A percentile compares a stretch with the other conserved stretches of the same genome.
Evolutionary conservation across 805 yeast genomes (phyloP).

Genomic region (Kuraishia hungarica): DNA sequence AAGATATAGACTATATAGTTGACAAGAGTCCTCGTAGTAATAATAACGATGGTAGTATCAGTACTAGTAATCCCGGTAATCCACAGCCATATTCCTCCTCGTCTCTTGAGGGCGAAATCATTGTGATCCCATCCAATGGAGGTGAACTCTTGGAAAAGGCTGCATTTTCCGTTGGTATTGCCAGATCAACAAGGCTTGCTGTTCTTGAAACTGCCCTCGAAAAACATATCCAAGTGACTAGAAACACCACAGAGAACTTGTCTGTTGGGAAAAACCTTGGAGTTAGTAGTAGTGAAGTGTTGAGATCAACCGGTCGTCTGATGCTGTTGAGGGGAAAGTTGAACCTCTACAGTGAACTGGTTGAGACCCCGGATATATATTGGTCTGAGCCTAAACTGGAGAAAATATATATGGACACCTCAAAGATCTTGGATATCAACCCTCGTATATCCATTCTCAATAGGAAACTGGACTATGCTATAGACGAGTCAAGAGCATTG

Average conservation of each 20-base stretch:
- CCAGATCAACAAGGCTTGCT: constrained; percentile 80
- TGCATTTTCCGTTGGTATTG: constrained; percentile 82
- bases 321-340: constrained; percentile 73
- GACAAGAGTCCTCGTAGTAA: neutral
- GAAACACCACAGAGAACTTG: constrained; percentile 54
- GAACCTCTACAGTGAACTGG: constrained; percentile 78
- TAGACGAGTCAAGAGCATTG: constrained; percentile 78
- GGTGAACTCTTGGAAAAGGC: constrained; percentile 64
- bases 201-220: constrained; percentile 71
- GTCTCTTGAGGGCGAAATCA: constrained; percentile 61
- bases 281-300: constrained; percentile 50
- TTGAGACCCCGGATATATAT: constrained; percentile 87
- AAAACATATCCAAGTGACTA: constrained; percentile 52
- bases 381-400: constrained; percentile 91
- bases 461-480: constrained; percentile 80
- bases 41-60: too few relatives aligned
- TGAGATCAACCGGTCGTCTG: constrained; percentile 65
- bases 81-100: constrained; percentile 21
- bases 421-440: constrained; percentile 63
- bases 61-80: constrained; percentile 12
- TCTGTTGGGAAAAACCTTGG: constrained; percentile 51
- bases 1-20: constrained; percentile 71
- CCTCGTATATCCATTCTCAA: constrained; percentile 76
- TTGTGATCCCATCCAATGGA: constrained; percentile 50
- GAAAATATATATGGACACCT: constrained; percentile 60